These are phyloP conservation scores for Diaporthe sp. DNA, from an alignment of 2,329 filamentous ascomycete species.

Conservation along the genomic window DNA sequence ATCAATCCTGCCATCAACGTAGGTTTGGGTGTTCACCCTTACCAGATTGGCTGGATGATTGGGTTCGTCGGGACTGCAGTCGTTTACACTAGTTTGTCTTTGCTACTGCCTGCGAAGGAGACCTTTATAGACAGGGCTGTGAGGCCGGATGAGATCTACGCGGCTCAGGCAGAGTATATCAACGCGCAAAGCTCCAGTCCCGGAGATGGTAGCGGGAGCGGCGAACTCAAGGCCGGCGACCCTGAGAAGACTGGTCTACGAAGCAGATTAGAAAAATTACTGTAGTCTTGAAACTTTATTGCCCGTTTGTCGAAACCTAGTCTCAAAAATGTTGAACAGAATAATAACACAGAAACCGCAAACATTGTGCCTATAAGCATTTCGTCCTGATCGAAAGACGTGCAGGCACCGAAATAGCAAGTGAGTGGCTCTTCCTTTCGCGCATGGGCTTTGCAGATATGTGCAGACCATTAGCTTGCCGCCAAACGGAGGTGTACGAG, in stretches of 20 bases:
- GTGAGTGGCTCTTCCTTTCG: neutral
- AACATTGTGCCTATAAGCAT: neutral
- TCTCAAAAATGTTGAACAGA: neutral
- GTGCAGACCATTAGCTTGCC: too few species aligned
- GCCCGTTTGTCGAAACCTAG: too few species aligned
- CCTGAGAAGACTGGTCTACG: constrained; percentile 15
- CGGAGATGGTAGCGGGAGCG: constrained; percentile 14
- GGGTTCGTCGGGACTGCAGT: constrained; percentile 30
- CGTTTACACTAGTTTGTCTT: constrained; percentile 20
- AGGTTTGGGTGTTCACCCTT: constrained; percentile 30
- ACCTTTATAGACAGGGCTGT: constrained; percentile 29
- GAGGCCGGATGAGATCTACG: constrained; percentile 29
- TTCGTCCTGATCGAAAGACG: neutral
- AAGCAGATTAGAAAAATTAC: constrained; percentile 4
- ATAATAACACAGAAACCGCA: neutral
- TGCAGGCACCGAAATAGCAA: neutral
- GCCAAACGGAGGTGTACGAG: too few species aligned
- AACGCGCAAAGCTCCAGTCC: constrained; percentile 2
- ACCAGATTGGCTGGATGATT: constrained; percentile 32
- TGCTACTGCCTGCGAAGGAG: constrained; percentile 20
- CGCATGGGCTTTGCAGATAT: too few species aligned
- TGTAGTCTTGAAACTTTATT: neutral
- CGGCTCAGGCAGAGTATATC: constrained; percentile 10
- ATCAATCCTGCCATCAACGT: constrained; percentile 29
- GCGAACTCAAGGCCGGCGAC: constrained; percentile 1